Conservation (phyloP, 495 filamentous ascomycete species). For the Annulohypoxylon nitens region DNA sequence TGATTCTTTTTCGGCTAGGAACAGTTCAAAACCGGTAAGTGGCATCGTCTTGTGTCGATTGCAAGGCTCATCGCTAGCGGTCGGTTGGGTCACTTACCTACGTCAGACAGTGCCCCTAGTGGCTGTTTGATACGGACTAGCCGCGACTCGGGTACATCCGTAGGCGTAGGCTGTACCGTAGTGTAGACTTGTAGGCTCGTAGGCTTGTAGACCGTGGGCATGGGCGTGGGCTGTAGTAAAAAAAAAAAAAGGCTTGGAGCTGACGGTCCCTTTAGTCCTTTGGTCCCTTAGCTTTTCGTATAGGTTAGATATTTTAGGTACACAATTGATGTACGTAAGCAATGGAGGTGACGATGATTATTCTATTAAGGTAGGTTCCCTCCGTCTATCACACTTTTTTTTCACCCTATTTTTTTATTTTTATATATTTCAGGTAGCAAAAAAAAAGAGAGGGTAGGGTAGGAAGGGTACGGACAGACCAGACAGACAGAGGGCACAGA, state of each 20-base stretch:
- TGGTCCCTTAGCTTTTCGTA: background rate
- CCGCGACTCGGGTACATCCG: slow-evolving; percentile 39
- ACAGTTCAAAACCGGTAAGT: slow-evolving; percentile 51
- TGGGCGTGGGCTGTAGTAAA: background rate
- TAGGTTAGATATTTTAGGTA: slow-evolving; percentile 2
- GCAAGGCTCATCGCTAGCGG: slow-evolving; percentile 49
- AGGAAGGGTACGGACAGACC: background rate
- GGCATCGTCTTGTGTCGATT: slow-evolving; percentile 49
- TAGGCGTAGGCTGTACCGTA: slow-evolving; percentile 20
- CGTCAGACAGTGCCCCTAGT: slow-evolving; percentile 45
- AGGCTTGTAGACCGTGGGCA: background rate
- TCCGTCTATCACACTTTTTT: slow-evolving; percentile 2
- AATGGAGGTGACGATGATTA: background rate
- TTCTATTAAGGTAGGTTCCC: background rate
- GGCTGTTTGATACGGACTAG: slow-evolving; percentile 36
- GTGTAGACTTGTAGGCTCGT: background rate
- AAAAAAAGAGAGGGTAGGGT: background rate
- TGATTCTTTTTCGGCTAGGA: slow-evolving; percentile 48
- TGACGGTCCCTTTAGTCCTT: background rate
- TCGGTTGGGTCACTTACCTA: slow-evolving; percentile 45
- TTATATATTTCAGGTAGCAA: slow-evolving; percentile 6
- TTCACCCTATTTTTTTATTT: slow-evolving; percentile 4
- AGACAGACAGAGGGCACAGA: too few species aligned
- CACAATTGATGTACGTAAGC: slow-evolving; percentile 15
- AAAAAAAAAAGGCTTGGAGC: too few species aligned